Evolutionary conservation across 768 basidiomycete species (phyloP).

Genomic region (Auriscalpium vulgare): DNA sequence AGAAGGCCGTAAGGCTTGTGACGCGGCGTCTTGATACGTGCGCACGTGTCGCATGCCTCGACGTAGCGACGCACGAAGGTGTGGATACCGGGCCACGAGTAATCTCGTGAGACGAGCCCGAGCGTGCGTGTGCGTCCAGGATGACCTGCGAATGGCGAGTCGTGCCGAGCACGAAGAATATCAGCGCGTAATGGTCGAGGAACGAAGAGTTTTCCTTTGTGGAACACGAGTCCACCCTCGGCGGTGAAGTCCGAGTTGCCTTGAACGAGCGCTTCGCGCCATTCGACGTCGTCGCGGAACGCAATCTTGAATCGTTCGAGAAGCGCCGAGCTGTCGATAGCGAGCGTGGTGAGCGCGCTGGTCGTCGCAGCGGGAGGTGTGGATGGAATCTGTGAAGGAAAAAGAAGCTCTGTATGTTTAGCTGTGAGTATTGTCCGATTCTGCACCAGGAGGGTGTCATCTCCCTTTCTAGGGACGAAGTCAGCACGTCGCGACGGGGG

Average conservation of each 20-base stretch:
- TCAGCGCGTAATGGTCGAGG: slow-evolving; percentile 25
- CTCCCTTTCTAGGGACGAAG: slow-evolving; percentile 18
- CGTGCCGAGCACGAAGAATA: too few species aligned
- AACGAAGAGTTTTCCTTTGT: slow-evolving; percentile 23
- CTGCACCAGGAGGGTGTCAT: slow-evolving; percentile 13
- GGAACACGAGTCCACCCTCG: slow-evolving; percentile 15
- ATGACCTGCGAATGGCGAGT: too few species aligned
- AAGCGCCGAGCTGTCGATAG: slow-evolving; percentile 16
- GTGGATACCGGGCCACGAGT: too few species aligned
- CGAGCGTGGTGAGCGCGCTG: slow-evolving; percentile 14
- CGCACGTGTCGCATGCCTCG: too few species aligned
- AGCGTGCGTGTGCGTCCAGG: too few species aligned
- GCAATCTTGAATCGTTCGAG: slow-evolving; percentile 14
- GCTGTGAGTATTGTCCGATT: slow-evolving; percentile 1
- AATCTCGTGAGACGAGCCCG: too few species aligned
- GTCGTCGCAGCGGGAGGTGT: too few species aligned
- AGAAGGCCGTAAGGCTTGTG: too few species aligned
- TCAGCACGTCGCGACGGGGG: slow-evolving; percentile 18
- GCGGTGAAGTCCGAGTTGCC: slow-evolving; percentile 11
- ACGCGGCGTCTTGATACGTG: too few species aligned
- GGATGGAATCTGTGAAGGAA: too few species aligned
- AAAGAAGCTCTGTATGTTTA: too few species aligned
- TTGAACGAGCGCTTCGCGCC: slow-evolving; percentile 12
- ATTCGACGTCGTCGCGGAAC: slow-evolving; percentile 8
- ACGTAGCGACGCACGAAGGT: too few species aligned